Evolutionary conservation across 2,329 filamentous ascomycete species (phyloP).

Genomic region (Fusarium cyanostomum): DNA sequence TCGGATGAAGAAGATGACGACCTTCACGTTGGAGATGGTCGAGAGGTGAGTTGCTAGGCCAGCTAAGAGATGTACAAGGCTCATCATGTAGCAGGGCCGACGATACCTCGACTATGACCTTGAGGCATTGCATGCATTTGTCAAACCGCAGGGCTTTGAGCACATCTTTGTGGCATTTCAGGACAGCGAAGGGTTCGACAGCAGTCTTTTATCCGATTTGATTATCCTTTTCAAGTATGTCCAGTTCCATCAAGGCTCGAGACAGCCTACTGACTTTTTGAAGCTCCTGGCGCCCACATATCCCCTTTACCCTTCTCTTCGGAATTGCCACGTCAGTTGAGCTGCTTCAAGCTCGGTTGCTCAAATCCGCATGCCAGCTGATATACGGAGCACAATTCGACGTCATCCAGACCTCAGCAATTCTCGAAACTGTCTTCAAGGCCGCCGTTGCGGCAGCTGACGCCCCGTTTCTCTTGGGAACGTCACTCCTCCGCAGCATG

Average conservation of each 20-base stretch:
- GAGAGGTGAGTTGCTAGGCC: slow-evolving; percentile 54
- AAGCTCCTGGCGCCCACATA: slow-evolving; percentile 74
- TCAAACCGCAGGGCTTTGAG: slow-evolving; percentile 61
- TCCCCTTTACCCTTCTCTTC: slow-evolving; percentile 80
- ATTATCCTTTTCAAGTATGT: slow-evolving; percentile 73
- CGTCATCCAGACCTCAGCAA: slow-evolving; percentile 75
- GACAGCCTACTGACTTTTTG: slow-evolving; percentile 43
- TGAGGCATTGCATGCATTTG: slow-evolving; percentile 71
- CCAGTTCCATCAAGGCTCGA: no score
- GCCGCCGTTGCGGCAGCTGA: slow-evolving; percentile 68
- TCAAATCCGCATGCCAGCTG: slow-evolving; percentile 72
- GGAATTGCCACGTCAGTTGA: slow-evolving; percentile 85
- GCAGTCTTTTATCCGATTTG: slow-evolving; percentile 74
- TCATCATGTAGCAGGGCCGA: slow-evolving; percentile 57
- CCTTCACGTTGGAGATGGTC: slow-evolving; percentile 54
- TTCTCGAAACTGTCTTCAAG: slow-evolving; percentile 77
- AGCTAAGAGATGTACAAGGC: not conserved
- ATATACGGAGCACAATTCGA: slow-evolving; percentile 80
- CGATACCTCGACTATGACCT: slow-evolving; percentile 82
- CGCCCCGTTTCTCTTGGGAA: slow-evolving; percentile 69
- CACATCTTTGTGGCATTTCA: slow-evolving; percentile 79
- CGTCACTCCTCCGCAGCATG: slow-evolving; percentile 68
- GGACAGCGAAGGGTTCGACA: slow-evolving; percentile 85
- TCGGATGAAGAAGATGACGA: slow-evolving; percentile 68
- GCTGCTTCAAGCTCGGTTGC: slow-evolving; percentile 77